phyloP scores from a whole-genome alignment of 345 rosid species.

The Heritiera littoralis region DNA sequence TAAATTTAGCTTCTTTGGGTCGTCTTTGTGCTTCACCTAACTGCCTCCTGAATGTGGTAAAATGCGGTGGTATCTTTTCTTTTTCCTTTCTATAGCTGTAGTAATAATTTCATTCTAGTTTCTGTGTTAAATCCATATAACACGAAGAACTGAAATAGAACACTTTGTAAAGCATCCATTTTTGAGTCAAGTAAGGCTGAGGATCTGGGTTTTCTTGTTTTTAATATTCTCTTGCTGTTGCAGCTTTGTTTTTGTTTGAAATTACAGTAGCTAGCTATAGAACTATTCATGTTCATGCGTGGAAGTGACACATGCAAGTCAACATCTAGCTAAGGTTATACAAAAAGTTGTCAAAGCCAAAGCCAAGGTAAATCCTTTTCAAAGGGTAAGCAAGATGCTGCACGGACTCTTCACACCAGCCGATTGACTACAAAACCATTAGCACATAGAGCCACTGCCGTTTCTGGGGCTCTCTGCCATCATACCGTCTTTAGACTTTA shows the following conservation, averaged over 20 bases:
- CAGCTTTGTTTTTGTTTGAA: background rate
- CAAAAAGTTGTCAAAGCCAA: conserved; percentile 27
- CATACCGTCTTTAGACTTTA: conserved; percentile 12
- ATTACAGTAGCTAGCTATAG: background rate
- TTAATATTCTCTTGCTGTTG: background rate
- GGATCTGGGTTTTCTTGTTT: background rate
- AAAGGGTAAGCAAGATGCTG: conserved; percentile 41
- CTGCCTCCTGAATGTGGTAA: background rate
- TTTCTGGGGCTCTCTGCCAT: conserved; percentile 7
- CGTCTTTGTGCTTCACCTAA: background rate
- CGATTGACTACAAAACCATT: conserved; percentile 27
- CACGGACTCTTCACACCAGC: conserved; percentile 28
- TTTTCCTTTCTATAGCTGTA: background rate
- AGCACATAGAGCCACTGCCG: conserved; percentile 12
- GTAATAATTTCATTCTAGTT: background rate
- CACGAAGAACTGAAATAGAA: background rate
- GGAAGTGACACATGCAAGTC: conserved; percentile 35
- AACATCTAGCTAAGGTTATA: conserved; percentile 25
- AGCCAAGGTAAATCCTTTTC: conserved; percentile 31
- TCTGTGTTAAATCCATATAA: background rate
- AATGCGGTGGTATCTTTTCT: background rate
- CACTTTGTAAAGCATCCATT: background rate
- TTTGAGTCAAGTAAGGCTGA: background rate
- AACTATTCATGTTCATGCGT: conserved; percentile 35
- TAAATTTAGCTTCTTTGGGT: conserved; percentile 17